These are phyloP conservation scores for Phytopythium delawarense DNA, from an alignment of 352 stramenopile genomes.

Conservation along the genomic window DNA sequence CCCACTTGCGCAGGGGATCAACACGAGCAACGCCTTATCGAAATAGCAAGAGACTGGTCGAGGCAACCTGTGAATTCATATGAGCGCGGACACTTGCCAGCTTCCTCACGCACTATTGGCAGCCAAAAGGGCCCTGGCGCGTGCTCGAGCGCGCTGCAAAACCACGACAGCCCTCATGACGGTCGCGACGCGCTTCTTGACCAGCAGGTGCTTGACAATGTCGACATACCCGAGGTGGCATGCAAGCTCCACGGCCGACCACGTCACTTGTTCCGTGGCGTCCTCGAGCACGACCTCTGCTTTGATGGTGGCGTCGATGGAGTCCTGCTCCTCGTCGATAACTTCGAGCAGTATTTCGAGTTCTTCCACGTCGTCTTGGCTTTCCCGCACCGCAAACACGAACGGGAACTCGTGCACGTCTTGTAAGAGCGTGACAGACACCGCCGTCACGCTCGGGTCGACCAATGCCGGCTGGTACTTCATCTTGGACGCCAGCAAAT, in stretches of 20 bases:
- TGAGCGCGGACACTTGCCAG: background rate
- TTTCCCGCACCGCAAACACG: slow-evolving; percentile 11
- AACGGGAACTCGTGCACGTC: slow-evolving; percentile 11
- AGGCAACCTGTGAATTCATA: background rate
- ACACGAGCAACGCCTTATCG: too few species aligned
- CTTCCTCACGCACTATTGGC: background rate
- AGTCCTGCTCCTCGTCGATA: slow-evolving; percentile 12
- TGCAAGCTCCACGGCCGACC: slow-evolving; percentile 16
- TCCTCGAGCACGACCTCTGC: slow-evolving; percentile 7
- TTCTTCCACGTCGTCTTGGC: slow-evolving; percentile 2
- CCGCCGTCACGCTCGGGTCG: background rate
- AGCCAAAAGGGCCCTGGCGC: background rate
- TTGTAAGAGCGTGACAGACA: background rate
- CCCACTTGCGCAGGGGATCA: too few species aligned
- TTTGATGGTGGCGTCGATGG: slow-evolving; percentile 10
- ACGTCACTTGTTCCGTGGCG: background rate
- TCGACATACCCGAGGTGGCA: slow-evolving; percentile 16
- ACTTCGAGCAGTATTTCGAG: slow-evolving; percentile 7
- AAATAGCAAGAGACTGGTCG: too few species aligned
- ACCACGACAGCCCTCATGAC: slow-evolving; percentile 6
- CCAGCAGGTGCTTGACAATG: slow-evolving; percentile 19
- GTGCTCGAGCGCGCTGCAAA: background rate
- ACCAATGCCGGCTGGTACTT: background rate
- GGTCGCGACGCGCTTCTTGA: slow-evolving; percentile 1
- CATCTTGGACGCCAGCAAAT: slow-evolving; percentile 10